Evolutionary conservation across 148 eudicot species (phyloP).

Genomic region (Nepenthes gracilis): DNA sequence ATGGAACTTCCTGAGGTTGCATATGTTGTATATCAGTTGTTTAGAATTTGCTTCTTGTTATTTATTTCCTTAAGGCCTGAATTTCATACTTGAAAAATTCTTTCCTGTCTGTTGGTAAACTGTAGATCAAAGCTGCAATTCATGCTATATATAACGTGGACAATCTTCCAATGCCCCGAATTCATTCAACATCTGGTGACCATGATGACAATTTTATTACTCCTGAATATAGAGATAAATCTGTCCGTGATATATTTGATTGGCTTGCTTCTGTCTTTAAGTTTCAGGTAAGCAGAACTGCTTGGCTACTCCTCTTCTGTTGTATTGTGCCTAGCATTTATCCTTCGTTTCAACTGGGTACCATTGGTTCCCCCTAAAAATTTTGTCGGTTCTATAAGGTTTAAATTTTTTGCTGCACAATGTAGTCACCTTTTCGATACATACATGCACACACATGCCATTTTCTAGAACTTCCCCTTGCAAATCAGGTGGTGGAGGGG

Average conservation of each 20-base stretch:
- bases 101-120: background rate
- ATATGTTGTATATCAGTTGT: background rate
- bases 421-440: no score
- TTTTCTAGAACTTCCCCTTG: no score
- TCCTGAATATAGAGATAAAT: slow-evolving; percentile 51
- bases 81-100: background rate
- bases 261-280: slow-evolving; percentile 84
- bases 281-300: slow-evolving; percentile 56
- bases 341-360: no score
- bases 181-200: slow-evolving; percentile 7
- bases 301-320: background rate
- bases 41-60: background rate
- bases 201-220: slow-evolving; percentile 26
- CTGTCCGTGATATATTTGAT: slow-evolving; percentile 67
- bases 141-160: slow-evolving; percentile 53
- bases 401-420: no score
- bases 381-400: no score
- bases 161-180: slow-evolving; percentile 59
- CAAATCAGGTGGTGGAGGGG: no score
- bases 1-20: slow-evolving; percentile 97
- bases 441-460: no score
- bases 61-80: background rate
- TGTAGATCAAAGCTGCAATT: slow-evolving; percentile 81
- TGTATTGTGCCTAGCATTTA: no score
- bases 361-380: no score